Evolutionary conservation across 805 yeast genomes (phyloP), one percentile per base, ranked within the genome.

Genomic region (Ogataea nakhonphanomensis): DNA sequence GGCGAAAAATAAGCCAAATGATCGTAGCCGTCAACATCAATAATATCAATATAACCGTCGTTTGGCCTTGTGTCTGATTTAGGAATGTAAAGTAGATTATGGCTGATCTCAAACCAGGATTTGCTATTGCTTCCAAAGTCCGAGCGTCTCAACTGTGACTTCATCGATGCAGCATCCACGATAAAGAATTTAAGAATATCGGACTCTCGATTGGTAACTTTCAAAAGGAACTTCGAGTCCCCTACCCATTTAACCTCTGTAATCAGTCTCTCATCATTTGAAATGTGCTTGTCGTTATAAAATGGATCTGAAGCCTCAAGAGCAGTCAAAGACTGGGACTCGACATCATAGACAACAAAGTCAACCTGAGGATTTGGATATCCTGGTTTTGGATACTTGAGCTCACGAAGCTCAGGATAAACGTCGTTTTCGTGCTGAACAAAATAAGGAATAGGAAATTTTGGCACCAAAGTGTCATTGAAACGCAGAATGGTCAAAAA

Each of bases 1-100:
- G 95, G 93, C 2, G 85, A 68, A 58, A 79, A 93, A 61, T 84
- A 90, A 0, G 89, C 98, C 47, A 93, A 67, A 61, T 93, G 99
- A 47, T 72, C 72, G 59, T 71, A 78, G 0, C 81, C 81, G 45
- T 76, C 70, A 20, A 76, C 67, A 5, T 79, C 79, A 12, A 82
- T 66, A 1, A 90, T 73, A 59, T 93, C 99, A 43, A 93, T 75
- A 61, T 93, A 93, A 1, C 95, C 95, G 50, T 81, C 82, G 7
- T 62, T 42, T 2, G 55, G 46, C 29, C 84, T 69, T 6, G 70
- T 69, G 1, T 54, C 55, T 38, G 78, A 71, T 34, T 70, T 70
- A 11, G 87, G 86, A 28, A 84, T 67, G 53, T 64, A 75, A 17
- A 70, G 60, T 1, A 85, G 78, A 44, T 78, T 73, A 50, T 81